Conservation (phyloP, 202 grass and related monocot genomes). For the Musa balbisiana region DNA sequence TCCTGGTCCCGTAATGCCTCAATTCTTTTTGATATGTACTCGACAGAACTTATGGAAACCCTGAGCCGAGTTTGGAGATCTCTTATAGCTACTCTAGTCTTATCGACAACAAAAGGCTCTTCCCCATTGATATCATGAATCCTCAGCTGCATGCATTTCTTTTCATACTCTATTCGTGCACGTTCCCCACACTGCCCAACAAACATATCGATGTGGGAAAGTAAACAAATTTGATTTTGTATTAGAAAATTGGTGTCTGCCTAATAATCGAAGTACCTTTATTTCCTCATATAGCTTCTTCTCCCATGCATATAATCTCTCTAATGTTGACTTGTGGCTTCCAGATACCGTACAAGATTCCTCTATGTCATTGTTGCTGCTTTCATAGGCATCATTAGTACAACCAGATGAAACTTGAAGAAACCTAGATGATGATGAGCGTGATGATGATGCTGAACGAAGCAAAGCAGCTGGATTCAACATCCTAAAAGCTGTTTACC, state of each 20-base stretch:
- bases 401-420: slow-evolving; percentile 30
- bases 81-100: slow-evolving; percentile 59
- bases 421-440: slow-evolving; percentile 26
- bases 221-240: not conserved
- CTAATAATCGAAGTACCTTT: slow-evolving; percentile 31
- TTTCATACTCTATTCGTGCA: slow-evolving; percentile 58
- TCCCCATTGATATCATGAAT: slow-evolving; percentile 78
- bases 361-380: slow-evolving; percentile 30
- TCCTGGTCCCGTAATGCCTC: slow-evolving; percentile 53
- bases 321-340: slow-evolving; percentile 83
- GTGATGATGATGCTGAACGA: slow-evolving; percentile 5
- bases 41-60: slow-evolving; percentile 59
- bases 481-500: slow-evolving; percentile 9
- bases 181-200: slow-evolving; percentile 51
- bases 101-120: slow-evolving; percentile 59
- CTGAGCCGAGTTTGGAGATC: slow-evolving; percentile 63
- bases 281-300: slow-evolving; percentile 88
- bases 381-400: slow-evolving; percentile 30
- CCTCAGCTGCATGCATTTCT: slow-evolving; percentile 60
- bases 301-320: slow-evolving; percentile 77
- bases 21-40: slow-evolving; percentile 56
- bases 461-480: slow-evolving; percentile 17
- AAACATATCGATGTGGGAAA: not conserved
- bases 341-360: slow-evolving; percentile 59
- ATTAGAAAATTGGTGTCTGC: not conserved